A percentile compares a stretch with the other conserved stretches of the same genome.
Conservation (phyloP, 2,329 filamentous ascomycete genomes). For the Thelonectria blattea region DNA sequence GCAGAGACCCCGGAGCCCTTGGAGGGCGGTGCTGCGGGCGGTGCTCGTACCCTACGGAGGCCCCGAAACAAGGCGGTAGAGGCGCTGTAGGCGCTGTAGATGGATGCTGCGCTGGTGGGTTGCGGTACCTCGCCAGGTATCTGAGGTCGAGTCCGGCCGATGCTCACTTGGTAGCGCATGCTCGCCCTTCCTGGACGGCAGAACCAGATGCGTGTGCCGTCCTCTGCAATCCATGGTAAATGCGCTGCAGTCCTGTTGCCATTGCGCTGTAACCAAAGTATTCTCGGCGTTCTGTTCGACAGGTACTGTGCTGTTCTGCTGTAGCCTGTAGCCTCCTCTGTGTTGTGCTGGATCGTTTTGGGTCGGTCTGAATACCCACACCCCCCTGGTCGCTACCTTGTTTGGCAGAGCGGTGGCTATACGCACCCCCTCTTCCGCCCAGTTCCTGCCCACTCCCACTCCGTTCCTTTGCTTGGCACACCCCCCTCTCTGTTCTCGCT, state of each 20-base stretch:
- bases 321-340: conserved; percentile 4
- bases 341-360: conserved; percentile 22
- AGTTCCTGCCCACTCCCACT: conserved; percentile 15
- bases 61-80: conserved; percentile 12
- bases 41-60: conserved; percentile 17
- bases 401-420: conserved; percentile 32
- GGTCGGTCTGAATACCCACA: conserved; percentile 20
- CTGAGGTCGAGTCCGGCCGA: conserved; percentile 20
- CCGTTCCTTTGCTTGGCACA: conserved; percentile 35
- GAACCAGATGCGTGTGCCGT: conserved; percentile 23
- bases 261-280: conserved; percentile 7
- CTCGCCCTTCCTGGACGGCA: conserved; percentile 30
- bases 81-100: conserved; percentile 15
- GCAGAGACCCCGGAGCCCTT: conserved; percentile 3
- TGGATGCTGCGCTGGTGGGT: background rate
- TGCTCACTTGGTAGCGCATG: conserved; percentile 28
- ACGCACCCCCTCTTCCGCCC: conserved; percentile 34
- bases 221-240: no score
- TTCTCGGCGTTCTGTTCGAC: conserved; percentile 8
- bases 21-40: conserved; percentile 17
- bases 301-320: conserved; percentile 5
- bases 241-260: background rate
- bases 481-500: conserved; percentile 38
- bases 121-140: conserved; percentile 26
- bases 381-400: conserved; percentile 35